Base-by-base conservation (phyloP, 2,329 filamentous ascomycete species). In the Fusarium sp. region DNA sequence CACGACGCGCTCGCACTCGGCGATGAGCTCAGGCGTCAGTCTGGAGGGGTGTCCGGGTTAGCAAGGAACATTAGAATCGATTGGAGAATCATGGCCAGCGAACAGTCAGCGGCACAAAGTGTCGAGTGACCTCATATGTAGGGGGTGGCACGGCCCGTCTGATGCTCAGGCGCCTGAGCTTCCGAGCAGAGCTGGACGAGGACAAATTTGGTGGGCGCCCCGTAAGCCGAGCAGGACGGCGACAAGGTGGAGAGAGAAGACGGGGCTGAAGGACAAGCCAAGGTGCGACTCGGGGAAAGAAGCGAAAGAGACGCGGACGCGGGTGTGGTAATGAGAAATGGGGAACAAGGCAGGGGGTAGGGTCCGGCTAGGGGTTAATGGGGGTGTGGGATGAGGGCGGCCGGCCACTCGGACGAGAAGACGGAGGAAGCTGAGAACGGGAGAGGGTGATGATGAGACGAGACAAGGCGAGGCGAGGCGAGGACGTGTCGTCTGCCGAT, bases 1-100 rank as follows among this genome's bases (percentile, higher is more conserved):
- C 76, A 91, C 87, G 78, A 90, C 88, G 66, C 88, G 85, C 81
- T 91, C 89, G 79, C 88, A 90, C 81, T 91, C 89, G 73, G 85
- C 82, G 70, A 90, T 83, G 70, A 90, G 83, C 78, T 91, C 89
- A 60, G 89, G 88, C 10, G 88, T 89, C 60, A 91, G 80, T 74
- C 84, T 85, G 75, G 66, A 58, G 64, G 64, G 70, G 63, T 49
- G 57, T 46, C 36, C 58, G 66, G 69, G 75, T 81, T 76, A 80
- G 79, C 65, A 72, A 68, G 64, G 56, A 61, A 38, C 59, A 49
- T 44, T 27, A 31, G 38, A 53, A 40, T 51, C 42, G 57, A 59
- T 24, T 57, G 27, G 38, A 62, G 35, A 64, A 42, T 61, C 62
- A 63, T 58, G 46, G 33, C 35, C 31, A 60, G 51, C 51, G 44